These are phyloP conservation scores for Leucosporidium scottii DNA, from an alignment of 768 basidiomycete species.

Conservation along the genomic window DNA sequence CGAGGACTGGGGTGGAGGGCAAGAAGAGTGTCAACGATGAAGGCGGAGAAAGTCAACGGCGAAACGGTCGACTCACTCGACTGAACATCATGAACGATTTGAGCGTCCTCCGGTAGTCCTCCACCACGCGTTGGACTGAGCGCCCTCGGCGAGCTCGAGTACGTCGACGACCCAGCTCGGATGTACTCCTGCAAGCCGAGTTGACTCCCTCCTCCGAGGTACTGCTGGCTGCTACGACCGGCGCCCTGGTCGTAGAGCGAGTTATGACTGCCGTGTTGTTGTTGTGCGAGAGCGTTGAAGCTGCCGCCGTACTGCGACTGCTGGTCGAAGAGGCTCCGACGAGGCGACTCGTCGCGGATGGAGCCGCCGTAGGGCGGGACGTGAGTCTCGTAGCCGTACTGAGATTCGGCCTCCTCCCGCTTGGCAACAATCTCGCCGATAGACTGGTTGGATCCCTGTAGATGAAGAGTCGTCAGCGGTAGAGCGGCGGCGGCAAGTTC, in stretches of 20 bases:
- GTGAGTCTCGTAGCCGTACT: conserved; percentile 21
- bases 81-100: background rate
- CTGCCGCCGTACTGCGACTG: conserved; percentile 18
- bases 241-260: background rate
- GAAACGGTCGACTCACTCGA: background rate
- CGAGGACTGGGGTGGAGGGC: conserved; percentile 67
- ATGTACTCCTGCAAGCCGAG: background rate
- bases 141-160: background rate
- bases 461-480: background rate
- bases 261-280: background rate
- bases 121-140: background rate
- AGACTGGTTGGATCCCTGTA: conserved; percentile 29
- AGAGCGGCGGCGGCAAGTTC: background rate
- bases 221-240: too few species aligned
- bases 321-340: conserved; percentile 8
- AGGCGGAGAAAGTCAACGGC: background rate
- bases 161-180: background rate
- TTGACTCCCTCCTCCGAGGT: background rate
- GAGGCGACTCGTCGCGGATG: background rate
- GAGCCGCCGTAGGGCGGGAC: conserved; percentile 32
- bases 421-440: conserved; percentile 37
- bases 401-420: conserved; percentile 14
- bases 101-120: background rate
- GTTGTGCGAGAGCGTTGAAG: background rate
- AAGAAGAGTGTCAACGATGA: background rate